Base-by-base conservation (phyloP, 495 filamentous ascomycete genomes). In the Aspergillus kassunensis region DNA sequence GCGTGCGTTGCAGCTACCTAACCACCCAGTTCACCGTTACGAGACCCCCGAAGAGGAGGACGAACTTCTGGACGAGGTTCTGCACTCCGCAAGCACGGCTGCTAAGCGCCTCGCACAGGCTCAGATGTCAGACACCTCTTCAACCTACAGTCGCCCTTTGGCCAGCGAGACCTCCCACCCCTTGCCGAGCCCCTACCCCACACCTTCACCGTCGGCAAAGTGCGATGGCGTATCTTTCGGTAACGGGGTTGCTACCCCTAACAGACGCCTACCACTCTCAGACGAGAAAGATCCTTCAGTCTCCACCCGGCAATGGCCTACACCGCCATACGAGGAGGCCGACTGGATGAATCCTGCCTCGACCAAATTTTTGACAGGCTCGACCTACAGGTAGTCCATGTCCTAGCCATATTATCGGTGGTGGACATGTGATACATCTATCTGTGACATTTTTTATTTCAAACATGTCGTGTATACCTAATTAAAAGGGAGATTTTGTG, bases 1-100 rank as follows among this genome's bases (percentile, higher is more conserved):
- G 52, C 80, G 91, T 55, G 86, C 89, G 20, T 75, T 92, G 60
- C 87, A 90, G 53, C 77, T 83, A 52, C 84, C 89, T 25, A 83
- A 83, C 20, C 82, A 90, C 53, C 85, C 83, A 12, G 74, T 75
- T 42, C 87, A 92, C 59, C 80, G 80, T 43, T 95, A 97, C 62
- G 95, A 97, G 68, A 95, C 90, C 4, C 89, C 95, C 1, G 90
- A 96, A 62, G 93, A 99, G 67, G 90, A 97, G 60, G 93, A 97
- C 55, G 93, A 99, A 67, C 80, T 98, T 11, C 75, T 96, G 10
- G 90, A 96, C 60, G 93, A 97, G 68, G 92, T 77, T 19, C 65
- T 87, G 15, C 71, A 76, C 44, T 82, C 81, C 37, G 78, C 82
- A 40, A 77, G 79, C 56, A 79, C 72, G 53, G 82, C 82, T 34